phyloP scores from a whole-genome alignment of 2,329 filamentous ascomycete genomes.

The Xylaria sp. region DNA sequence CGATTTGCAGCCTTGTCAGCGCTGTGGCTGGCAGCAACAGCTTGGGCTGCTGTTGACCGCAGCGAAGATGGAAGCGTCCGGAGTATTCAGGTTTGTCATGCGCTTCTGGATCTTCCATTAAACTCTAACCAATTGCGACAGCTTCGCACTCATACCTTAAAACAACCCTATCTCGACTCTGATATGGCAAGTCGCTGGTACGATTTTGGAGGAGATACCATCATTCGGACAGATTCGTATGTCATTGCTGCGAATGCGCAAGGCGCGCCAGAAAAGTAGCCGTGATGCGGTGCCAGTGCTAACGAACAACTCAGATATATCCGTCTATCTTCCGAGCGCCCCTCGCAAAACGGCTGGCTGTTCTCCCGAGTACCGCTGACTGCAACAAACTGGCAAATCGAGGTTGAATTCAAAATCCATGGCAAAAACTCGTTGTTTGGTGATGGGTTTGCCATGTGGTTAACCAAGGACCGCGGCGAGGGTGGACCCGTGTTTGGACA shows the following conservation, averaged over 20 bases:
- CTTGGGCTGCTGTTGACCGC: slow-evolving; percentile 55
- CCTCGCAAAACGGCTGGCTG: slow-evolving; percentile 91
- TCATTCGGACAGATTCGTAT: slow-evolving; percentile 78
- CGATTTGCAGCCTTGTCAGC: slow-evolving; percentile 48
- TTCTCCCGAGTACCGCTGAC: slow-evolving; percentile 95
- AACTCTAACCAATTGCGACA: slow-evolving; percentile 51
- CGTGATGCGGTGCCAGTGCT: slow-evolving; percentile 35
- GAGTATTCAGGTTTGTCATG: slow-evolving; percentile 69
- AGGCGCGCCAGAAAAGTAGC: background rate
- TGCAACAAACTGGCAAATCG: slow-evolving; percentile 98
- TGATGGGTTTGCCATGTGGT: slow-evolving; percentile 97
- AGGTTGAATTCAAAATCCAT: slow-evolving; percentile 93
- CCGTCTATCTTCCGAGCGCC: slow-evolving; percentile 88
- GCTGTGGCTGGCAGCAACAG: slow-evolving; percentile 50
- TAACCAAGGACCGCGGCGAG: slow-evolving; percentile 89
- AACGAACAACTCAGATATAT: slow-evolving; percentile 73
- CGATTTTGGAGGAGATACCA: slow-evolving; percentile 96
- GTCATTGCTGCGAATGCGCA: slow-evolving; percentile 43
- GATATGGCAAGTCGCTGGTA: slow-evolving; percentile 99
- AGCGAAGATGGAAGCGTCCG: slow-evolving; percentile 63
- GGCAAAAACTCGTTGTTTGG: slow-evolving; percentile 91
- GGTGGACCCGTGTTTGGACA: slow-evolving; percentile 88
- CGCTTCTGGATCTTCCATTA: slow-evolving; percentile 6
- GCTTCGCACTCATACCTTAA: slow-evolving; percentile 87
- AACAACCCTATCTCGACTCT: slow-evolving; percentile 94